Conservation (phyloP, 441 rosid genomes). For the Corymbia citriodora region DNA sequence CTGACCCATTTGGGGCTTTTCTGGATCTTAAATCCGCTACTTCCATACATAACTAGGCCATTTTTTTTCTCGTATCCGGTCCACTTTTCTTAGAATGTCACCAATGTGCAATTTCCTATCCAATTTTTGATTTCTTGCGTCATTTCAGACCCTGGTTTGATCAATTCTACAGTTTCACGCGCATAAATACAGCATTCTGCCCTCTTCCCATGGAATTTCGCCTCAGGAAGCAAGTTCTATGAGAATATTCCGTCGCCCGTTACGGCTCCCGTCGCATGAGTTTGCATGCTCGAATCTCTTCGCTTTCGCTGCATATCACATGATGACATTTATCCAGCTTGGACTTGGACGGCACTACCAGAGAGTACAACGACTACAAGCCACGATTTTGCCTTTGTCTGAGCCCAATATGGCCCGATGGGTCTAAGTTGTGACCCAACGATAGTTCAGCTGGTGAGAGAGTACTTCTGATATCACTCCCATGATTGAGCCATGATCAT, state of each 20-base stretch:
- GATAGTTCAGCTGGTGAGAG: not conserved
- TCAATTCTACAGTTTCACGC: not conserved
- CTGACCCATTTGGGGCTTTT: not conserved
- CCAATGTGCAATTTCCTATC: not conserved
- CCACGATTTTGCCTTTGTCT: not conserved
- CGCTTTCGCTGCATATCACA: not conserved
- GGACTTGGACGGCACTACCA: not conserved
- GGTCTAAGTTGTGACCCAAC: not conserved
- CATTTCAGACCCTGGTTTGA: not conserved
- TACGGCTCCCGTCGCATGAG: not conserved
- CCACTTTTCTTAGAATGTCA: not conserved
- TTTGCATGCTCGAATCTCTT: not conserved
- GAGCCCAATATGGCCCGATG: not conserved
- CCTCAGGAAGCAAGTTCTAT: not conserved
- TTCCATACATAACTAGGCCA: not conserved
- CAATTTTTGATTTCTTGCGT: not conserved
- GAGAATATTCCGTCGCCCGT: not conserved
- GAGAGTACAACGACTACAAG: not conserved
- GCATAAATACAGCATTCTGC: not conserved
- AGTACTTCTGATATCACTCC: not conserved
- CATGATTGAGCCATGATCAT: not conserved
- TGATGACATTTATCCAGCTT: not conserved
- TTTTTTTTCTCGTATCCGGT: not conserved
- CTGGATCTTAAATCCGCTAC: not conserved
- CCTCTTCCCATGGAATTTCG: not conserved